Base-by-base conservation (phyloP, 257 asterid genomes). In the Mitragyna speciosa region DNA sequence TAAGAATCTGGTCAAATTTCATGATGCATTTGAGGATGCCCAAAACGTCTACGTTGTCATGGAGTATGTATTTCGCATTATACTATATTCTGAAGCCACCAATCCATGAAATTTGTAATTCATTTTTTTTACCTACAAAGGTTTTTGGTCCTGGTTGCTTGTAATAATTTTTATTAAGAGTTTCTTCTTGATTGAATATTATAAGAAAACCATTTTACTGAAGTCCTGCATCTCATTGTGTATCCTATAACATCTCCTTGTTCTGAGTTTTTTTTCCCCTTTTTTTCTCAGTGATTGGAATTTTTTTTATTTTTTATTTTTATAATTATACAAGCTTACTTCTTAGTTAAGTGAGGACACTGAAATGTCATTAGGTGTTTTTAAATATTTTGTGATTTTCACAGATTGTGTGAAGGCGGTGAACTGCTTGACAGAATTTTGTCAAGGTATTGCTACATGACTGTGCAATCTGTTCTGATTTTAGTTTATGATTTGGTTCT, bases 391-490 rank as follows among this genome's bases (percentile, higher is more conserved):
- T 76, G 71, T 84, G 69, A 82, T 78, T 52, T 84, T 81, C 22
- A 78, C 92, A 93, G 98, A 84, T 87, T 93, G 84, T 93, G 98
- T 76, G 96, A 93, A 92, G 98, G 98, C 17, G 98, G 98, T 56
- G 98, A 93, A 88, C 92, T 93, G 79, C 90, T 93, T 70, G 98
- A 93, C 75, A 89, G 97, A 85, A 93, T 93, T 84, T 86, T 93
- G 78, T 88, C 97, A 41, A 84, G 98, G 98, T 93, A 92, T 81
- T 36, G 74, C 7, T 72, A 63, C n/a, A 28, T 26, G 33, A 28
- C 24, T 70, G 56, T 65, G 39, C 16, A 66, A 39, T 47, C 75
- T 43, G 36, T 80, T n/a, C 66, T 52, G 49, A 65, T 41, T 30
- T 30, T 41, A 61, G 65, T 14, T 78, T 28, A 47, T 12, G 28